These are phyloP conservation scores for Flaveria linearis DNA, from an alignment of 129 eudicot species.

Conservation along the genomic window DNA sequence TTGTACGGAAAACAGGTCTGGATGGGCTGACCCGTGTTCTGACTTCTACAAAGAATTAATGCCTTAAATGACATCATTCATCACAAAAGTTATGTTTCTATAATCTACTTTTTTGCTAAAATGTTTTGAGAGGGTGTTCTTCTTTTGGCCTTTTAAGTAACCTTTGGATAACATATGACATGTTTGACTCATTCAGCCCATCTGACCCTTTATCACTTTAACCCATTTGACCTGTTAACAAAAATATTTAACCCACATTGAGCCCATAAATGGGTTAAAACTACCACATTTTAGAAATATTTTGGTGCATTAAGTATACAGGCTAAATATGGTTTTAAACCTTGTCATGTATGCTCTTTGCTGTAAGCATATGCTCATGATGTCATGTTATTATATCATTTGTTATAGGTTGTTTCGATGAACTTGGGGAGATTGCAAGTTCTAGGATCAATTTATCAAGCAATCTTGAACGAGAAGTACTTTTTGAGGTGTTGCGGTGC, in stretches of 20 bases:
- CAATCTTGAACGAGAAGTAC: constrained; percentile 53
- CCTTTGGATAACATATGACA: background rate
- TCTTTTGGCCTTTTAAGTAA: background rate
- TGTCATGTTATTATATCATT: constrained; percentile 1
- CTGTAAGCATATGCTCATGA: constrained; percentile 14
- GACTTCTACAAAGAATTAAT: background rate
- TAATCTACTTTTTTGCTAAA: background rate
- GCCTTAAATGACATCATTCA: background rate
- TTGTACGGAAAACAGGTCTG: background rate
- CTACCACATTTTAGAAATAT: background rate
- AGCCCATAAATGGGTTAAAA: background rate
- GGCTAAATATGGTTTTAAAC: background rate
- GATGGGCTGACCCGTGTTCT: background rate
- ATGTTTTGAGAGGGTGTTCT: background rate
- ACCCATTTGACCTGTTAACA: background rate
- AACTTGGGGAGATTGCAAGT: constrained; percentile 44
- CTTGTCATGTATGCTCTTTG: background rate
- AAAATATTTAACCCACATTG: background rate
- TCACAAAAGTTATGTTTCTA: background rate
- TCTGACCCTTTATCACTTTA: background rate
- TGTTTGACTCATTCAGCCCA: background rate
- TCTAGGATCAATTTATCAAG: constrained; percentile 45
- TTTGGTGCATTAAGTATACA: background rate
- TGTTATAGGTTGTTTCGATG: constrained; percentile 62
- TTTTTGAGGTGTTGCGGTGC: constrained; percentile 70